These are phyloP conservation scores for Astrephomene gubernaculifera DNA, from an alignment of 139 green algal genomes.

Conservation along the genomic window DNA sequence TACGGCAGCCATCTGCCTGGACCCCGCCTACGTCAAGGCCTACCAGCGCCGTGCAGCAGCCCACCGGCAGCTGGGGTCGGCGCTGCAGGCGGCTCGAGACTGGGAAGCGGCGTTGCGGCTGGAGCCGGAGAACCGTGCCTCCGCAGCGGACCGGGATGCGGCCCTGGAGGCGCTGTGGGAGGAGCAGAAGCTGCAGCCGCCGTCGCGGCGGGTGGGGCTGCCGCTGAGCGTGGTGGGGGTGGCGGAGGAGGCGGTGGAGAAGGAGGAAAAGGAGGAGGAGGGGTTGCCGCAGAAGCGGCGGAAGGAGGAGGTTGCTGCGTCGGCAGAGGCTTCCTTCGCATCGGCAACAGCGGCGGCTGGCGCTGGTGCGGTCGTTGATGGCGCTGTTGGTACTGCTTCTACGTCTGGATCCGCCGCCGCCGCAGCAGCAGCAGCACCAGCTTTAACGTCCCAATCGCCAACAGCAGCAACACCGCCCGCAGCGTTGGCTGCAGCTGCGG, in stretches of 20 bases:
- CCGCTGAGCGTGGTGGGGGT: neutral
- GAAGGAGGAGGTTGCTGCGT: neutral
- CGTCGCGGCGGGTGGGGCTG: neutral
- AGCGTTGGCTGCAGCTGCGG: too few relatives aligned
- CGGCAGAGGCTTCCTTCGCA: neutral
- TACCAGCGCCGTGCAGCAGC: constrained; percentile 72
- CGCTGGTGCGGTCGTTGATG: too few relatives aligned
- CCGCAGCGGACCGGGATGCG: constrained; percentile 60
- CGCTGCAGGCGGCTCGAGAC: constrained; percentile 68
- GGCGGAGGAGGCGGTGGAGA: neutral
- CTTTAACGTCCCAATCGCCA: too few relatives aligned
- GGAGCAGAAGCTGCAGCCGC: constrained; percentile 21
- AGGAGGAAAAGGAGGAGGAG: too few relatives aligned
- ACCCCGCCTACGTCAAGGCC: constrained; percentile 77
- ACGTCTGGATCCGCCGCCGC: too few relatives aligned
- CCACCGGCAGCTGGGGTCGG: constrained; percentile 54
- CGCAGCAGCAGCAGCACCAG: too few relatives aligned
- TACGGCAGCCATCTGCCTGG: constrained; percentile 66
- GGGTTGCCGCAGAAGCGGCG: too few relatives aligned
- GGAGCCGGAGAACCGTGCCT: constrained; percentile 69
- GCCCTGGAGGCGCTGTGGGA: constrained; percentile 26
- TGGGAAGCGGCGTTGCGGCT: constrained; percentile 77
- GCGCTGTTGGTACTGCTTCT: too few relatives aligned
- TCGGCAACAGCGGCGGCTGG: neutral
- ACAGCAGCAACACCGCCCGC: too few relatives aligned